A percentile compares a stretch with the other conserved stretches of the same genome.
Evolutionary conservation across 352 stramenopile genomes (phyloP).

Genomic region (Plasmopara viticola): DNA sequence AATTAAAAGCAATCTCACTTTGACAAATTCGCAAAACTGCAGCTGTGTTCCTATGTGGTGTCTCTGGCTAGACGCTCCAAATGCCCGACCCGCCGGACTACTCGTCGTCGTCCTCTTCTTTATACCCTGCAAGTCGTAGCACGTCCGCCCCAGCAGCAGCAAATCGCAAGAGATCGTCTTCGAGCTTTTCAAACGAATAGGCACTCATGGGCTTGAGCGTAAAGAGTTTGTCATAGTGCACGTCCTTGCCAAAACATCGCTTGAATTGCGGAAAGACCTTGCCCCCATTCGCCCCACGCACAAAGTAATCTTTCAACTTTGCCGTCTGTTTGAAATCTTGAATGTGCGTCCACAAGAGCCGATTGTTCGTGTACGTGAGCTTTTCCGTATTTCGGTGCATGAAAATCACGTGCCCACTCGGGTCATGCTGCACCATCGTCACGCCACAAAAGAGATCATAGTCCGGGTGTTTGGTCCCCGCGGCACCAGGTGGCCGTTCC

Average conservation of each 20-base stretch:
- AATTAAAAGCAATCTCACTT: too few species aligned
- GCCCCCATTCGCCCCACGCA: constrained; percentile 55
- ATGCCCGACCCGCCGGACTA: not conserved
- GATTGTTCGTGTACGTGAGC: constrained; percentile 40
- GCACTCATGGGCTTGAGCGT: constrained; percentile 57
- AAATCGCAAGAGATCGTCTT: constrained; percentile 44
- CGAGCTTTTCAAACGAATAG: constrained; percentile 58
- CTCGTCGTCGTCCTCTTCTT: constrained; percentile 18
- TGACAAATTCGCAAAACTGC: too few species aligned
- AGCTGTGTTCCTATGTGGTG: too few species aligned
- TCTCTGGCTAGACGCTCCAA: too few species aligned
- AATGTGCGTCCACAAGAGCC: constrained; percentile 50
- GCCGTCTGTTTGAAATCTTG: constrained; percentile 49
- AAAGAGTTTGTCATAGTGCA: constrained; percentile 62
- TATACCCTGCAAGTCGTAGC: constrained; percentile 16
- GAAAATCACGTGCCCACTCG: constrained; percentile 50
- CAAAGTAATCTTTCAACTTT: constrained; percentile 36
- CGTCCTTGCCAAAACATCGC: constrained; percentile 62
- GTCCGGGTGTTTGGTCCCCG: constrained; percentile 36
- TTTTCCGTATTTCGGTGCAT: constrained; percentile 70
- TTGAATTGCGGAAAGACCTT: constrained; percentile 67
- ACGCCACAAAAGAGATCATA: constrained; percentile 65
- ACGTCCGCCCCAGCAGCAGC: constrained; percentile 34
- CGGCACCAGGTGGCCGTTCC: constrained; percentile 35
- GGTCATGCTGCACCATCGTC: constrained; percentile 69